These are phyloP conservation scores for Albifimbria verrucaria DNA, from an alignment of 2,329 filamentous ascomycete species.

Conservation along the genomic window DNA sequence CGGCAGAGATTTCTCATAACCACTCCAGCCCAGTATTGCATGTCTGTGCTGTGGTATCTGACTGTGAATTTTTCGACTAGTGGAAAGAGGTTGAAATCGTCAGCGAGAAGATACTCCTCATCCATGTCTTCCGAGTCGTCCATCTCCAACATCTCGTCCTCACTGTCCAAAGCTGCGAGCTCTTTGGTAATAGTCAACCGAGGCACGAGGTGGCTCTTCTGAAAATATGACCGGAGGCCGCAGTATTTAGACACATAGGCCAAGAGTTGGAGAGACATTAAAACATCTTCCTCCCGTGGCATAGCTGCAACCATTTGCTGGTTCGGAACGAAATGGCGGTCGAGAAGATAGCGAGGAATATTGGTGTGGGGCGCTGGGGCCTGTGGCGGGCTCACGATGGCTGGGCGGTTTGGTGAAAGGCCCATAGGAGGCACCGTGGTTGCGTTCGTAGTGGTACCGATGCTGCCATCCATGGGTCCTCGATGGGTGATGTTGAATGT, in stretches of 20 bases:
- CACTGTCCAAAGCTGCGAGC: slow-evolving; percentile 73
- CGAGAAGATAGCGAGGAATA: slow-evolving; percentile 75
- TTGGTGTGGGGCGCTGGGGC: slow-evolving; percentile 68
- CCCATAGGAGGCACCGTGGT: slow-evolving; percentile 64
- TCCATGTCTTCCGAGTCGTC: slow-evolving; percentile 62
- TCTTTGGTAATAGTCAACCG: slow-evolving; percentile 87
- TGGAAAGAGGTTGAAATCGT: slow-evolving; percentile 98
- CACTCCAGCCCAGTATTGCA: slow-evolving; percentile 99
- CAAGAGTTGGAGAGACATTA: slow-evolving; percentile 95
- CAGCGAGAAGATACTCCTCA: slow-evolving; percentile 85
- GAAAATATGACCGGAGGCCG: slow-evolving; percentile 92
- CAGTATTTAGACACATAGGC: slow-evolving; percentile 99
- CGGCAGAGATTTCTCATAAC: slow-evolving; percentile 98
- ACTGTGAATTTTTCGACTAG: slow-evolving; percentile 98
- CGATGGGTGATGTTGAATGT: slow-evolving; percentile 94
- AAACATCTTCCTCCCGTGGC: slow-evolving; percentile 93
- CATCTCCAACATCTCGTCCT: slow-evolving; percentile 44
- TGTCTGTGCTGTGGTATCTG: slow-evolving; percentile 89
- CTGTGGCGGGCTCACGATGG: slow-evolving; percentile 68
- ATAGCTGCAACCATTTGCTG: slow-evolving; percentile 81
- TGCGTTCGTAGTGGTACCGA: slow-evolving; percentile 69
- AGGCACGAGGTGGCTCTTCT: slow-evolving; percentile 89
- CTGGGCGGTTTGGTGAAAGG: slow-evolving; percentile 69
- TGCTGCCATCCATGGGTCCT: slow-evolving; percentile 78
- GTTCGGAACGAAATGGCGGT: slow-evolving; percentile 66